A percentile compares a stretch with the other conserved stretches of the same genome.
These are phyloP conservation scores for Dicorynia guianensis DNA, from an alignment of 306 rosid genomes.

Conservation along the genomic window DNA sequence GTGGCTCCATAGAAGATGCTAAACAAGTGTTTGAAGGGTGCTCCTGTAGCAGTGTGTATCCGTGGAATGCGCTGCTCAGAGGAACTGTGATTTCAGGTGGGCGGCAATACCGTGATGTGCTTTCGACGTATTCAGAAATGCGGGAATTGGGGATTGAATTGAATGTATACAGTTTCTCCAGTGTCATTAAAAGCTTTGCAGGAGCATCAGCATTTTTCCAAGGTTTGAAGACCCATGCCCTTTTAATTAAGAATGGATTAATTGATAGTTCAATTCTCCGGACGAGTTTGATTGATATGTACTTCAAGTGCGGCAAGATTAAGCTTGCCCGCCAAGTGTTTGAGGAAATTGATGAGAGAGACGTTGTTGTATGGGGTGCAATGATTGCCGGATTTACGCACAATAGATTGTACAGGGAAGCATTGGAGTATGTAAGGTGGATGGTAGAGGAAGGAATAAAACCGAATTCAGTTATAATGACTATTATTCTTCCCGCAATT, in stretches of 20 bases:
- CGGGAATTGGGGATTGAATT: conserved; percentile 66
- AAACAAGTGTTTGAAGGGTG: conserved; percentile 56
- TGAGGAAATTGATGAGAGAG: conserved; percentile 64
- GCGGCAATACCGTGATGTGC: conserved; percentile 48
- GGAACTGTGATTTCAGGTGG: conserved; percentile 70
- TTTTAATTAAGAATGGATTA: conserved; percentile 79
- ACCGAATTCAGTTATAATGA: conserved; percentile 62
- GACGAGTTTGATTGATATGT: conserved; percentile 55
- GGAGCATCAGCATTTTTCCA: conserved; percentile 73
- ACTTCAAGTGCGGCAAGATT: conserved; percentile 57
- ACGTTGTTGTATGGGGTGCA: conserved; percentile 72
- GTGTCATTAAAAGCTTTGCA: conserved; percentile 75
- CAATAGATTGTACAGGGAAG: conserved; percentile 59
- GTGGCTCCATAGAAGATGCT: conserved; percentile 60
- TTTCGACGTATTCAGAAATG: conserved; percentile 57
- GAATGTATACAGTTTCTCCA: conserved; percentile 79
- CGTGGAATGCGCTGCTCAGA: conserved; percentile 76
- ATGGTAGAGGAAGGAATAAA: conserved; percentile 61
- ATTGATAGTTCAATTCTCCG: conserved; percentile 55
- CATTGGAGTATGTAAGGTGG: conserved; percentile 58
- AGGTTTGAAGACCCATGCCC: conserved; percentile 72
- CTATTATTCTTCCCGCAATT: conserved; percentile 59
- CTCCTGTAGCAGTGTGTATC: conserved; percentile 52
- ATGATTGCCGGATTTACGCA: conserved; percentile 64
- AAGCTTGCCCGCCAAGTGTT: conserved; percentile 59